Conservation (phyloP, 1,284 basidiomycete genomes). For the Mycosarcoma maydis region DNA sequence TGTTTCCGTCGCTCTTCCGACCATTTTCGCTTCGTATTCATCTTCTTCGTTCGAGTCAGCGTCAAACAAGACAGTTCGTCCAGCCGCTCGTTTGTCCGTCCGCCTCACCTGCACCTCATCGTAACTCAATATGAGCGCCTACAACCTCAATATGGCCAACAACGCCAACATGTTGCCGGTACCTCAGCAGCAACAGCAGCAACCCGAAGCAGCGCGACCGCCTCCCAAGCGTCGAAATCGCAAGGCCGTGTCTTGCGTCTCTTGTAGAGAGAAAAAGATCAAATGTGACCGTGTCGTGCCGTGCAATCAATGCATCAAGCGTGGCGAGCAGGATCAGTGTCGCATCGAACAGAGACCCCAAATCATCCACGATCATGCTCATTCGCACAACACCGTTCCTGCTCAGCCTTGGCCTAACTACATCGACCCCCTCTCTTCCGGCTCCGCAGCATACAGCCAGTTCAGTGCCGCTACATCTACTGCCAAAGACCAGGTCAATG, state of each 20-base stretch:
- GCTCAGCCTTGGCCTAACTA: conserved; percentile 5
- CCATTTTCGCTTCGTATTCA: neutral
- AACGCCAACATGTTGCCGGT: conserved; percentile 5
- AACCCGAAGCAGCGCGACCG: conserved; percentile 25
- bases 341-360: conserved; percentile 56
- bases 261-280: conserved; percentile 63
- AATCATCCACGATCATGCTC: conserved; percentile 22
- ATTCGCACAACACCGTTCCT: conserved; percentile 12
- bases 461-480: conserved; percentile 41
- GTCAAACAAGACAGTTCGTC: neutral
- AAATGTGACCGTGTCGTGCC: conserved; percentile 62
- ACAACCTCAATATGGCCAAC: conserved; percentile 13
- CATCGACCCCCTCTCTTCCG: conserved; percentile 34
- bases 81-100: neutral
- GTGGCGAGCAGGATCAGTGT: conserved; percentile 58
- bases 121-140: conserved; percentile 14
- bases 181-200: conserved; percentile 7
- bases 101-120: neutral
- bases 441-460: conserved; percentile 29
- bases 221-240: conserved; percentile 59
- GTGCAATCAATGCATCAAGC: conserved; percentile 63
- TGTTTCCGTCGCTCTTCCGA: neutral
- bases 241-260: conserved; percentile 58
- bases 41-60: neutral
- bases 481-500: conserved; percentile 33